Base-by-base conservation (phyloP, 2,329 filamentous ascomycete species). In the Cordyceps militaris region DNA sequence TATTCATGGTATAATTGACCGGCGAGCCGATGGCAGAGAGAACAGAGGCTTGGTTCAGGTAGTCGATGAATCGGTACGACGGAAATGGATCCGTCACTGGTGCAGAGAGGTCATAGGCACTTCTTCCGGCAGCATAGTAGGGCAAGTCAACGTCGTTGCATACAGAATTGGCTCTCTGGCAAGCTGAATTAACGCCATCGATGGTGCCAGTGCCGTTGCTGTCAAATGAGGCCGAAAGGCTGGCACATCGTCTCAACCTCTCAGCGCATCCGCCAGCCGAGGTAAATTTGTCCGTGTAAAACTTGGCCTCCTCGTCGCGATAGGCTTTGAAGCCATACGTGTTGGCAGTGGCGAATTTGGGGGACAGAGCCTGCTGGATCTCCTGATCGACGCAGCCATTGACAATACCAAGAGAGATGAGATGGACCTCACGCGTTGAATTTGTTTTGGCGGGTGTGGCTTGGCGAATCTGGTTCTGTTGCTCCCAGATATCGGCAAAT, bases 371-470 rank as follows among this genome's bases (percentile, higher is more conserved):
- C 3, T 75, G 74, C 70, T 90, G 85, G 1, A 84, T 75, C 30
- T 83, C 67, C 63, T 81, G 76, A 65, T 91, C 88, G 36, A 91
- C 74, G 62, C 86, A 82, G 13, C 86, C 87, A 67, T 91, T 89
- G 59, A 89, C 74, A 59, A 91, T 87, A 23, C 87, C 86, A 0
- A 91, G 70, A 0, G 86, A 82, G 14, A 73, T 74, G 9, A 91
- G 74, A 56, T 80, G 78, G 50, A 88, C 81, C 30, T 82, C 77
- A 11, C 86, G 70, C 2, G 81, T 84, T 36, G 71, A 74, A 60
- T 79, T 79, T 19, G 66, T 69, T 9, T 77, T 68, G 1, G 82
- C 59, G 1, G 75, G 69, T 3, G 83, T 80, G 56, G 76, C 79
- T n/a, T 69, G 65, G 14, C 80, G 78, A 54, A 74, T 74, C 19